Base-by-base conservation (phyloP, 495 filamentous ascomycete species). In the Talaromyces borbonicus region DNA sequence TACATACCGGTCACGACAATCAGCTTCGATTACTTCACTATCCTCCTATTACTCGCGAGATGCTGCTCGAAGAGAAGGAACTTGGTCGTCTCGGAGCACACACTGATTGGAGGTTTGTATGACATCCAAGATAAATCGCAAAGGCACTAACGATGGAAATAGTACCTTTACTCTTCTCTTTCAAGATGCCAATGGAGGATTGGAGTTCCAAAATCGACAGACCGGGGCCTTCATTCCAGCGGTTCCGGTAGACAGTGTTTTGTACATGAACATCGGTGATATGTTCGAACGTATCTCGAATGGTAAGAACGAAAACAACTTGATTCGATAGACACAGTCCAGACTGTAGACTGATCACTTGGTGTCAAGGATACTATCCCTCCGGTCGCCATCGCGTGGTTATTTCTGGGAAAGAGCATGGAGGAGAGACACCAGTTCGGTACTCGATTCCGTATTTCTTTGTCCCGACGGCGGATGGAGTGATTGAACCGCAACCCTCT, bases 361-460 rank as follows among this genome's bases (percentile, higher is more conserved):
- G n/a, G n/a, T n/a, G n/a, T n/a, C n/a, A n/a, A n/a, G n/a, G n/a
- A n/a, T n/a, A n/a, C n/a, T n/a, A n/a, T n/a, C n/a, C n/a, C n/a
- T n/a, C n/a, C n/a, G n/a, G n/a, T n/a, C n/a, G n/a, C n/a, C n/a
- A n/a, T n/a, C n/a, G n/a, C n/a, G n/a, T n/a, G n/a, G n/a, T n/a
- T n/a, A n/a, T n/a, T n/a, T n/a, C n/a, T n/a, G n/a, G n/a, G n/a
- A n/a, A n/a, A n/a, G n/a, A n/a, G n/a, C 22, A 22, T 8, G 43
- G 41, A 24, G 43, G 48, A 3, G 47, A 56, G 7, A 68, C 63
- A 5, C 49, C 46, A 30, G 52, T 66, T 12, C 52, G 73, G 47
- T 77, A 79, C 48, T 74, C 68, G 24, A 74, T 77, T 45, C 69
- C 73, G 11, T 77, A 69, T 53, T 77, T 77, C 52, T 59, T 70